Base-by-base conservation (phyloP, 2,329 filamentous ascomycete genomes). In the Acrodontium crateriforme region DNA sequence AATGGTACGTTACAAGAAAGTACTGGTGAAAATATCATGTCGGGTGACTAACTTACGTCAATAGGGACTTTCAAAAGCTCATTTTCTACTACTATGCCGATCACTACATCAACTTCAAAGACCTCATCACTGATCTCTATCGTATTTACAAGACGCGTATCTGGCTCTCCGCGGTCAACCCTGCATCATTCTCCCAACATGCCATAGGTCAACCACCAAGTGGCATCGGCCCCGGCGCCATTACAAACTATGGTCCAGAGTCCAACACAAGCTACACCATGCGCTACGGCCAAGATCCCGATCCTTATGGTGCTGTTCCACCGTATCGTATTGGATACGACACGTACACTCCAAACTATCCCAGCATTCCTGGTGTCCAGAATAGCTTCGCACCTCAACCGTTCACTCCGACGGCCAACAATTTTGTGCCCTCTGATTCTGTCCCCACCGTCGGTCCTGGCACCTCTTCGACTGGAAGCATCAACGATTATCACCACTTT, bases 81-180 rank as follows among this genome's bases (percentile, higher is more conserved):
- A 98, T 91, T 0, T 95, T 95, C 58, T 98, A 94, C 62, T 98
- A 95, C 59, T 98, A 94, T 52, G 87, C 89, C 29, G 85, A 94
- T 49, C 75, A 83, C 1, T 98, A 98, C 53, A 93, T 98, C 64
- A 95, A 95, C 60, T 98, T 98, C 67, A 98, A 98, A 53, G 82
- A 83, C 2, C 71, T 98, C 10, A 89, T 98, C 29, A 93, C 85
- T 0, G 89, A 98, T 51, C 67, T 98, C 9, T 98, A 95, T 69
- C 95, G 95, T 59, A 87, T 95, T 37, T 98, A 95, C 67, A 98
- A 98, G 63, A 93, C 87, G 13, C 74, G 91, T 44, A 98, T 98
- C 46, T 98, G 89, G 89, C 93, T 98, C 82, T 95, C 87, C 4
- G 89, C 89, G 3, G 92, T 98, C 55, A 98, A 98, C 52, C 89